These are phyloP conservation scores for Colletotrichum sojae DNA, from an alignment of 2,329 filamentous ascomycete genomes.

Conservation along the genomic window DNA sequence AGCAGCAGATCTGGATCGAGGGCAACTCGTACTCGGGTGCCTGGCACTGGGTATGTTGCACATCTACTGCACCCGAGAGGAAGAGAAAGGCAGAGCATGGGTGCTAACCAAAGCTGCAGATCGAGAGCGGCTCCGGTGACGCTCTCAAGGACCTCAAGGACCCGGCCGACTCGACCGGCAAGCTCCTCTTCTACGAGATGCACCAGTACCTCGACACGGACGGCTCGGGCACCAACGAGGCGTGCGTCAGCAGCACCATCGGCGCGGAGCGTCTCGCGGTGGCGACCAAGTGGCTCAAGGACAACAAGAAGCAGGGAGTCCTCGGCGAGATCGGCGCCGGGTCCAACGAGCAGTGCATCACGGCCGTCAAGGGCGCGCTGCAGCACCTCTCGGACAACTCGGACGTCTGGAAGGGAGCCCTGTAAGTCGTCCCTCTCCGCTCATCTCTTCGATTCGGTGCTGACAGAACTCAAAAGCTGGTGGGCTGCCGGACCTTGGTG, in stretches of 20 bases:
- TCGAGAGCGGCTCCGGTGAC: constrained; percentile 51
- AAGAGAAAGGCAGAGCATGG: neutral
- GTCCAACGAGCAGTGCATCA: constrained; percentile 60
- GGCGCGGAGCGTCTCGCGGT: constrained; percentile 58
- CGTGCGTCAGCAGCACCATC: constrained; percentile 60
- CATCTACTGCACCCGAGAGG: too few species aligned
- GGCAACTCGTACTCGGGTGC: constrained; percentile 64
- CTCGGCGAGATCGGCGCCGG: constrained; percentile 67
- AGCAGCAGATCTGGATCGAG: constrained; percentile 64
- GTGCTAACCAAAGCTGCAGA: constrained; percentile 8
- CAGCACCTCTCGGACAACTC: constrained; percentile 62
- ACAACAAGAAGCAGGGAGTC: constrained; percentile 63
- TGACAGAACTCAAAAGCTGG: constrained; percentile 49
- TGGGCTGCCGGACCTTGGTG: constrained; percentile 66
- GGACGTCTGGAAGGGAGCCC: constrained; percentile 64
- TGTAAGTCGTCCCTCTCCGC: constrained; percentile 12
- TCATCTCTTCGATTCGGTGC: neutral
- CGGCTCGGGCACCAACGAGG: constrained; percentile 59
- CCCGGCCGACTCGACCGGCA: constrained; percentile 55
- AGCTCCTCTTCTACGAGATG: constrained; percentile 64
- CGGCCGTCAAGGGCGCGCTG: constrained; percentile 63
- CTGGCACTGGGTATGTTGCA: constrained; percentile 47
- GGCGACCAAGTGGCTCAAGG: constrained; percentile 64
- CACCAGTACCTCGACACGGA: constrained; percentile 67
- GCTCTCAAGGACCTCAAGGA: constrained; percentile 58